Base-by-base conservation (phyloP, 352 stramenopile genomes). In the Phytophthora cactorum region DNA sequence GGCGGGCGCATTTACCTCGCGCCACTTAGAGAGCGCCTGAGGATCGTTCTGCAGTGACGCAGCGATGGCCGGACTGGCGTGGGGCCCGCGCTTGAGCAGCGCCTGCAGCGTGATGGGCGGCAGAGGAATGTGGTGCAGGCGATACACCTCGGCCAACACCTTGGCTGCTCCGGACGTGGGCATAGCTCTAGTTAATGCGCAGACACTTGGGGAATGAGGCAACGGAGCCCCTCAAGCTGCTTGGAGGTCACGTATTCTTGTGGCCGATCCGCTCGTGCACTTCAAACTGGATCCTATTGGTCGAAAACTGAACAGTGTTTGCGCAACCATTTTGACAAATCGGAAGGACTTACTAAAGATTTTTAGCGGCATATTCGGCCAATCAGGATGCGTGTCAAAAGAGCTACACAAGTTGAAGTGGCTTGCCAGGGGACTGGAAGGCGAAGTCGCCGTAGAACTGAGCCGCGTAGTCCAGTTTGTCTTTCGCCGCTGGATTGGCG, bases 61-160 rank as follows among this genome's bases (percentile, higher is more conserved):
- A 45, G 74, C 73, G 44, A 87, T 54, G 34, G 81, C 74, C 5
- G 82, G 74, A 12, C 77, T 80, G 22, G 80, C 74, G 36, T 63
- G 66, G 12, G 86, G 84, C 0, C 86, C 86, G 50, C 84, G 84
- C 60, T 91, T 86, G 1, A 93, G 72, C 50, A 95, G 72, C 60
- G 83, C 75, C 68, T 91, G 81, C 61, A 95, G 75, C 63, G 86
- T 95, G 70, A 95, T 95, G 14, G 84, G 79, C 25, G 84, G 84
- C 66, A 93, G 63, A 46, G 86, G 86, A 52, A 95, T 84, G 70
- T 95, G 83, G 66, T 95, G 86, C 66, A 89, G 75, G 69, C 86
- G 86, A 66, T 95, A 93, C 52, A 95, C 86, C 63, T 93, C 86
- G 12, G 86, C 80, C 60, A 95, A 66, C 46, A 93, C 82, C 63